Base-by-base conservation (phyloP, 345 rosid species). In the Draba incana region DNA sequence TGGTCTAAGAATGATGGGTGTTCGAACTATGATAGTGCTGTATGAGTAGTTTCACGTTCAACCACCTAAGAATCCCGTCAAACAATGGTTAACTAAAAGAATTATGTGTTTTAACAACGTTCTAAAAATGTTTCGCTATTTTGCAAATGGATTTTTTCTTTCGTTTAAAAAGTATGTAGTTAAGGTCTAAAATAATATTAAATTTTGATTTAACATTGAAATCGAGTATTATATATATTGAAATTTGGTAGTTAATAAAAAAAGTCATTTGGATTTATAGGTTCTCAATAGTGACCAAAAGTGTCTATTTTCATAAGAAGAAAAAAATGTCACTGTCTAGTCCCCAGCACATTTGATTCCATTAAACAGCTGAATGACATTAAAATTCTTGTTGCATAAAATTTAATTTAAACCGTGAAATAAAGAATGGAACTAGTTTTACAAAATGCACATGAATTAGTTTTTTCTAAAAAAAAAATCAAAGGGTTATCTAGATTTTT, bases 11-110 rank as follows among this genome's bases (percentile, higher is more conserved):
- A 44, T 35, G 30, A 50, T 64, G 43, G 48, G 54, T 35, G 24
- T 63, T 45, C 37, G 58, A 42, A 46, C 53, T 65, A 57, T 64
- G 70, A 64, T 64, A 64, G 70, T 39, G 47, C 64, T 64, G 45
- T 46, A 64, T 56, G 51, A 24, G 44, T 48, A 57, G 76, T 35
- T 64, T 64, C 65, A 42, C 25, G n/a, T 64, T 51, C 65, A 56
- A 64, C 76, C 64, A 71, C 70, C 58, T 57, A 6, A 42, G 14
- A 46, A 27, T 63, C 25, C 46, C 41, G 35, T 55, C 37, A 23
- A 35, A 48, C 8, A 27, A 35, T 24, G 23, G 38, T 27, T 35
- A 46, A 13, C 41, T 59, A 41, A 3, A 24, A 12, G 37, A 27
- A 42, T 35, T 35, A 35, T 8, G 39, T 35, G 8, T 35, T 35